phyloP scores from a whole-genome alignment of 768 basidiomycete species.

The Agaricus sinodeliciosus region DNA sequence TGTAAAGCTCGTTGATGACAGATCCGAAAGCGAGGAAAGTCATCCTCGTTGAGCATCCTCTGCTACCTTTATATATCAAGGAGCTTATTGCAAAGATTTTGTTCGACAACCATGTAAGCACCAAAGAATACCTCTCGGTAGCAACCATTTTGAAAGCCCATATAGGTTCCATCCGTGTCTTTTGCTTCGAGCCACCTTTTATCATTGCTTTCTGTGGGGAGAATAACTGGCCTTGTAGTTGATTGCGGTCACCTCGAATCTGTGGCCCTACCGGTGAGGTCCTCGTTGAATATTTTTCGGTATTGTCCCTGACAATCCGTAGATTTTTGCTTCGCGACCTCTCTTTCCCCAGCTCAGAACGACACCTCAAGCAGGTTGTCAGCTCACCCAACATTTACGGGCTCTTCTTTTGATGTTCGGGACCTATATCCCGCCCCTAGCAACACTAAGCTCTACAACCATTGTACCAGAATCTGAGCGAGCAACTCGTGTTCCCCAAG shows the following conservation, averaged over 20 bases:
- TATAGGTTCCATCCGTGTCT: slow-evolving; percentile 87
- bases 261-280: slow-evolving; percentile 74
- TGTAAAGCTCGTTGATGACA: slow-evolving; percentile 75
- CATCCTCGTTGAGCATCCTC: slow-evolving; percentile 84
- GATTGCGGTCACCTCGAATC: slow-evolving; percentile 94
- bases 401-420: slow-evolving; percentile 79
- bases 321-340: slow-evolving; percentile 91
- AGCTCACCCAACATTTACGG: slow-evolving; percentile 74
- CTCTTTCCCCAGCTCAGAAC: slow-evolving; percentile 77
- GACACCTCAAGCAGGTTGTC: slow-evolving; percentile 82
- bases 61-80: slow-evolving; percentile 83
- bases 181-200: slow-evolving; percentile 88
- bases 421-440: slow-evolving; percentile 77
- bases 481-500: slow-evolving; percentile 64
- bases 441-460: slow-evolving; percentile 56
- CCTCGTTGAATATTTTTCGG: background rate
- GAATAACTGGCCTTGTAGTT: slow-evolving; percentile 89
- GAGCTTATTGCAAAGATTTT: slow-evolving; percentile 79
- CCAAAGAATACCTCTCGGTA: background rate
- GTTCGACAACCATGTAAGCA: slow-evolving; percentile 82
- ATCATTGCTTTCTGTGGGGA: slow-evolving; percentile 77
- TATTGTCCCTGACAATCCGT: background rate
- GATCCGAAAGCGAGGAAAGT: slow-evolving; percentile 96
- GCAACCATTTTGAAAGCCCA: background rate
- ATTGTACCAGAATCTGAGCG: slow-evolving; percentile 60